Evolutionary conservation across 176 grass and related monocot genomes (phyloP), one percentile per base, ranked within the genome.

Genomic region (Zizania latifolia): DNA sequence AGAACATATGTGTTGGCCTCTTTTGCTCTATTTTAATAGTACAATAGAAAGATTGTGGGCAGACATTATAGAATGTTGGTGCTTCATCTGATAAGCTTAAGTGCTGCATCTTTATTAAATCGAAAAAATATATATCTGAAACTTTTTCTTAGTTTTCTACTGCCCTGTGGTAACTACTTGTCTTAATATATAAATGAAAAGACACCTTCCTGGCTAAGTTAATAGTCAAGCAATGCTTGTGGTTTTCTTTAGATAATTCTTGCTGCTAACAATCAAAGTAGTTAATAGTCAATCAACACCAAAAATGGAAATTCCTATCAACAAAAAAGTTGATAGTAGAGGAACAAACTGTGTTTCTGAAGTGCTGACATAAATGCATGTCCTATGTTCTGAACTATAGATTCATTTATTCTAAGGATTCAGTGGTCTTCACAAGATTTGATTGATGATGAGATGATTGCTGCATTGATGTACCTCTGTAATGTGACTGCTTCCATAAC

Each of bases 361-460:
- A 71, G 62, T 40, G 5, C 30, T 35, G n/a, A 10, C 48, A 21
- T 53, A 83, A 29, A 26, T 56, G 29, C 21, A 82, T 17, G 27
- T 67, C 10, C 36, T 37, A 14, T 83, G 31, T 21, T 36, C n/a
- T n/a, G n/a, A 50, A 27, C 21, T 43, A n/a, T n/a, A 58, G 79
- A 71, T 29, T 45, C 55, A 3, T 45, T 81, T 14, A 62, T 78
- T 57, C 38, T 70, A 76, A 68, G 31, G 38, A 77, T 67, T 74
- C 39, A 29, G 53, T 72, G 58, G 67, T 27, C 8, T 3, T 66
- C 27, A 8, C 15, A 34, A n/a, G n/a, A 78, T 83, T 83, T 83
- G 38, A 64, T 78, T 32, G 78, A 78, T 40, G 60, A 72, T 37
- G 64, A 32, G 65, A 80, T 72, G 24, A 19, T 77, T 65, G n/a